Conservation (phyloP, 1,284 basidiomycete genomes). For the Cryptococcus neoformans region DNA sequence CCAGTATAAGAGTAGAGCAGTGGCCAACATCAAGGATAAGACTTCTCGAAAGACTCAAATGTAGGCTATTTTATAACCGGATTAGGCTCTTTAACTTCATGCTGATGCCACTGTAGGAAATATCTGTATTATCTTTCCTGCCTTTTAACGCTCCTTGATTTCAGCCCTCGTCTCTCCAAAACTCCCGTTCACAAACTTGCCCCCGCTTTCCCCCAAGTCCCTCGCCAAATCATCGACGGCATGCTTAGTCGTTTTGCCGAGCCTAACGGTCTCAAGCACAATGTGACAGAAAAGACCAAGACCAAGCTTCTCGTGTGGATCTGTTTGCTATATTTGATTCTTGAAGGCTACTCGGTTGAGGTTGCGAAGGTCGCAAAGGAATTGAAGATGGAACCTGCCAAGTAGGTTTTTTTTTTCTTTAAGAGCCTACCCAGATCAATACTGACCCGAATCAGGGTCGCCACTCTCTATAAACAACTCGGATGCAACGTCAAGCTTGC, state of each 20-base stretch:
- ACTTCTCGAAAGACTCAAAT: slow-evolving; percentile 44
- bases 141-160: slow-evolving; percentile 66
- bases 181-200: slow-evolving; percentile 42
- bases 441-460: slow-evolving; percentile 29
- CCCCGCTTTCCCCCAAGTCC: slow-evolving; percentile 60
- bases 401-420: slow-evolving; percentile 54
- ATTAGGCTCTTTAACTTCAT: slow-evolving; percentile 37
- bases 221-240: slow-evolving; percentile 65
- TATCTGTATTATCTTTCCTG: slow-evolving; percentile 72
- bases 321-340: slow-evolving; percentile 70
- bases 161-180: slow-evolving; percentile 33
- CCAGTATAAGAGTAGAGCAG: slow-evolving; percentile 36
- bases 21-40: slow-evolving; percentile 15
- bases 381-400: slow-evolving; percentile 60
- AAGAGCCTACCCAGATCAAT: background rate
- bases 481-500: slow-evolving; percentile 68
- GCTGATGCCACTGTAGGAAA: slow-evolving; percentile 55
- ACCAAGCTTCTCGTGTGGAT: slow-evolving; percentile 71
- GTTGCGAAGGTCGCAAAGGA: slow-evolving; percentile 66
- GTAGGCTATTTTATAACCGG: slow-evolving; percentile 45
- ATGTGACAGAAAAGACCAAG: slow-evolving; percentile 65
- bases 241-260: slow-evolving; percentile 79
- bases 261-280: slow-evolving; percentile 57
- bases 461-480: slow-evolving; percentile 51
- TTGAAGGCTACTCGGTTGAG: slow-evolving; percentile 73